Evolutionary conservation across 345 rosid species (phyloP).

Genomic region (Sonneratia alba): DNA sequence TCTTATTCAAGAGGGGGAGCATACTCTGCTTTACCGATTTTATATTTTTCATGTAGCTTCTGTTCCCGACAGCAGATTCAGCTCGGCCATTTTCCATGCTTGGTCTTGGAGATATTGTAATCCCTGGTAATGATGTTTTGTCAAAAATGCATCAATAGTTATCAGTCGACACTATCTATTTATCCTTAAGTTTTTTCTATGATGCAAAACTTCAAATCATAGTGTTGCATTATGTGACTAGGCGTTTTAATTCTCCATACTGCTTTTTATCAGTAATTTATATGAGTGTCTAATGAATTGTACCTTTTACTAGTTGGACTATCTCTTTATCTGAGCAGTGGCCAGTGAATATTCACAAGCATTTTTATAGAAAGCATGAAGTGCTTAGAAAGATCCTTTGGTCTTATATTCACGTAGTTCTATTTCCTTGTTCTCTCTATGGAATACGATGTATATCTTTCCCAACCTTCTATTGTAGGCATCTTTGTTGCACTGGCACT

Average conservation of each 20-base stretch:
- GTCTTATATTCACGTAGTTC: background rate
- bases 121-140: constrained; percentile 60
- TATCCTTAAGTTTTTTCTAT: background rate
- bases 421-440: background rate
- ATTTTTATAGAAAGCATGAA: too few species aligned
- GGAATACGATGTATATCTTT: background rate
- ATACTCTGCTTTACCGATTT: constrained; percentile 6
- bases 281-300: background rate
- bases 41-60: constrained; percentile 41
- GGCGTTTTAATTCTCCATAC: background rate
- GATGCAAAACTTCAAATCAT: background rate
- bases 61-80: constrained; percentile 79
- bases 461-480: constrained; percentile 30
- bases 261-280: background rate
- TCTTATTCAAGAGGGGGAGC: background rate
- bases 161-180: background rate
- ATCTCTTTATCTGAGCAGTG: background rate
- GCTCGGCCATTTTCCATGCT: constrained; percentile 93
- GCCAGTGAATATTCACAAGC: background rate
- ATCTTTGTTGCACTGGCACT: constrained; percentile 94
- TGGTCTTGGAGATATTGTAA: constrained; percentile 99
- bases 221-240: background rate
- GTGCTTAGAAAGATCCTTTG: background rate
- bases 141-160: background rate
- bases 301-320: background rate